A percentile compares a stretch with the other conserved stretches of the same genome.
Conservation (phyloP, 768 basidiomycete species). For the Tulasnella sp. region DNA sequence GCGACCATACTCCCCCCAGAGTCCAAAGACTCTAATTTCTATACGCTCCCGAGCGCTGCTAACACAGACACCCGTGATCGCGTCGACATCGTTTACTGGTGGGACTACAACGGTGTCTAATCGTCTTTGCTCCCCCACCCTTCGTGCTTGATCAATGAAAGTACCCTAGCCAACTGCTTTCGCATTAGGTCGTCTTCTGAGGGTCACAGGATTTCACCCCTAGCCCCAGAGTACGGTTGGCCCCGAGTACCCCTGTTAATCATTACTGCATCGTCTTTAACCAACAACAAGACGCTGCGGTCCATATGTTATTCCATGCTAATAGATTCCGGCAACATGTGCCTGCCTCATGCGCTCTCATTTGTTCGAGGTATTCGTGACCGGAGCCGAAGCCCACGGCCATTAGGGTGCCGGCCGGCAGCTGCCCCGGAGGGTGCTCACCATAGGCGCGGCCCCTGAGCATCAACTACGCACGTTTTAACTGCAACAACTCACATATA, state of each 20-base stretch:
- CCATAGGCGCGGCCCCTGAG: conserved; percentile 18
- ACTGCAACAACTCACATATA: conserved; percentile 45
- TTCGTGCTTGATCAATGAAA: conserved; percentile 84
- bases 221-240: conserved; percentile 76
- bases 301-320: conserved; percentile 81
- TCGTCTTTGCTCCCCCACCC: conserved; percentile 81
- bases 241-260: conserved; percentile 80
- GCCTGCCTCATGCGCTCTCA: conserved; percentile 81
- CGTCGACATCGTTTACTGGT: conserved; percentile 81
- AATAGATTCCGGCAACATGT: conserved; percentile 65
- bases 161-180: conserved; percentile 84
- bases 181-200: conserved; percentile 74
- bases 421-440: background rate
- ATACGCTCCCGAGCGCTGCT: conserved; percentile 61
- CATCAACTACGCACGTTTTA: conserved; percentile 43
- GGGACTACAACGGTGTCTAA: conserved; percentile 81
- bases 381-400: conserved; percentile 58
- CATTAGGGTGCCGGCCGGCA: conserved; percentile 28
- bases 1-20: conserved; percentile 74
- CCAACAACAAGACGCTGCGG: conserved; percentile 78
- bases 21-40: conserved; percentile 89
- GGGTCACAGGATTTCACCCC: conserved; percentile 85
- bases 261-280: conserved; percentile 74
- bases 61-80: conserved; percentile 55
- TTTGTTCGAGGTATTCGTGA: conserved; percentile 78